Conservation (phyloP, 2,329 filamentous ascomycete species). For the Curvularia sp. region DNA sequence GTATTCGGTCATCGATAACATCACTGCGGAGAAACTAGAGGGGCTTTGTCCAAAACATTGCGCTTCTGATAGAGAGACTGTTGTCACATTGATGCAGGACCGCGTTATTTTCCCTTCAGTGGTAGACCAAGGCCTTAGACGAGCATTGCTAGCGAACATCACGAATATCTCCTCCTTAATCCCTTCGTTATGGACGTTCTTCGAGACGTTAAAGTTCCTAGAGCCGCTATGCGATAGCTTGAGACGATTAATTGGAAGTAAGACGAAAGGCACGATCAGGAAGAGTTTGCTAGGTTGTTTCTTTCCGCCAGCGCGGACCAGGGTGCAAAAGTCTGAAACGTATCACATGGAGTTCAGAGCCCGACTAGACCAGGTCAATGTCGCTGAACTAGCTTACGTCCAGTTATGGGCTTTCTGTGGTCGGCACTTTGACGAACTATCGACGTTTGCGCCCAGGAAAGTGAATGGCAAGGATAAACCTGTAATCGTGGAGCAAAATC, state of each 20-base stretch:
- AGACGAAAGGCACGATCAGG: conserved; percentile 21
- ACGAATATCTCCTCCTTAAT: conserved; percentile 14
- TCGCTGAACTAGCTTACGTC: conserved; percentile 16
- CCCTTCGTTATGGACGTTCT: conserved; percentile 23
- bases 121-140: conserved; percentile 2
- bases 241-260: conserved; percentile 17
- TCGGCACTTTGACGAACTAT: conserved; percentile 21
- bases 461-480: conserved; percentile 17
- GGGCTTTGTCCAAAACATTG: conserved; percentile 17
- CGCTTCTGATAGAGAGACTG: conserved; percentile 10
- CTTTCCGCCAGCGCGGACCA: conserved; percentile 14
- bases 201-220: conserved; percentile 27
- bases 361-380: conserved; percentile 3
- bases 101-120: conserved; percentile 18
- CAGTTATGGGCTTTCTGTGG: conserved; percentile 23
- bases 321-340: conserved; percentile 17
- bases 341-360: conserved; percentile 13
- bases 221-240: conserved; percentile 22
- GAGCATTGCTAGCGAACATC: conserved; percentile 18
- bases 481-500: conserved; percentile 20
- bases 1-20: conserved; percentile 12
- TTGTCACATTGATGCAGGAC: conserved; percentile 14
- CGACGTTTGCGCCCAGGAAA: conserved; percentile 18
- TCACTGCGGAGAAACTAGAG: conserved; percentile 19
- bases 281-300: conserved; percentile 17